Conservation (phyloP, 768 basidiomycete genomes). For the Neoboletus subvelutipes region DNA sequence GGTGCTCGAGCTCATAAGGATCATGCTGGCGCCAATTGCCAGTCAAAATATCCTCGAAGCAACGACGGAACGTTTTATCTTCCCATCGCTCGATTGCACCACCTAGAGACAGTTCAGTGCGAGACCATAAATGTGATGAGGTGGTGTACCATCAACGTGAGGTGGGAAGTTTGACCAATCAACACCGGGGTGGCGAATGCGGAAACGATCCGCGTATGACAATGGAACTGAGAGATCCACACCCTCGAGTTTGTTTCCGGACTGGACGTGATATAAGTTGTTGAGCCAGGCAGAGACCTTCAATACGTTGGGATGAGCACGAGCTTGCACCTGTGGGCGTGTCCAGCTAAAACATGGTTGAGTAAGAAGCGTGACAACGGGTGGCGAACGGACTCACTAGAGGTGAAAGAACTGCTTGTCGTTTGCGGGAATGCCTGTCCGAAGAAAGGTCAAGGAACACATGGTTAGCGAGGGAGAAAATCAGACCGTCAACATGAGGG, state of each 20-base stretch:
- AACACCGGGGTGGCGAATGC: constrained; percentile 67
- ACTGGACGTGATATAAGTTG: constrained; percentile 54
- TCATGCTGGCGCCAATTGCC: constrained; percentile 67
- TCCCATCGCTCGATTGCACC: constrained; percentile 78
- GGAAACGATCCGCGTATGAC: constrained; percentile 71
- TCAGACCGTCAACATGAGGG: constrained; percentile 53
- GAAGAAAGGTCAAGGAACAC: not conserved
- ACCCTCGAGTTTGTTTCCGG: constrained; percentile 40
- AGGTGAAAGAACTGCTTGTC: constrained; percentile 74
- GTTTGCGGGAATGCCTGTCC: constrained; percentile 48
- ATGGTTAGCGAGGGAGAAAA: not conserved
- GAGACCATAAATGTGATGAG: not conserved
- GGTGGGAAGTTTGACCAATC: constrained; percentile 55
- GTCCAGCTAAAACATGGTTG: constrained; percentile 39
- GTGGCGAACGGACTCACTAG: constrained; percentile 45
- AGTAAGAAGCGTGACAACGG: not conserved
- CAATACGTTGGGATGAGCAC: constrained; percentile 65
- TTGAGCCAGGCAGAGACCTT: constrained; percentile 59
- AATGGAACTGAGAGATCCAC: constrained; percentile 64
- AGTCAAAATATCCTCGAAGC: constrained; percentile 59
- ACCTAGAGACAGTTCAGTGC: constrained; percentile 37
- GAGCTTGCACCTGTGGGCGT: constrained; percentile 61
- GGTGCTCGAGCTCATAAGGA: constrained; percentile 59
- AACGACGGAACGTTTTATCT: constrained; percentile 55
- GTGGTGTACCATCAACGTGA: constrained; percentile 51